phyloP scores from a whole-genome alignment of 139 green algal species.

The Zygnema circumcarinatum region DNA sequence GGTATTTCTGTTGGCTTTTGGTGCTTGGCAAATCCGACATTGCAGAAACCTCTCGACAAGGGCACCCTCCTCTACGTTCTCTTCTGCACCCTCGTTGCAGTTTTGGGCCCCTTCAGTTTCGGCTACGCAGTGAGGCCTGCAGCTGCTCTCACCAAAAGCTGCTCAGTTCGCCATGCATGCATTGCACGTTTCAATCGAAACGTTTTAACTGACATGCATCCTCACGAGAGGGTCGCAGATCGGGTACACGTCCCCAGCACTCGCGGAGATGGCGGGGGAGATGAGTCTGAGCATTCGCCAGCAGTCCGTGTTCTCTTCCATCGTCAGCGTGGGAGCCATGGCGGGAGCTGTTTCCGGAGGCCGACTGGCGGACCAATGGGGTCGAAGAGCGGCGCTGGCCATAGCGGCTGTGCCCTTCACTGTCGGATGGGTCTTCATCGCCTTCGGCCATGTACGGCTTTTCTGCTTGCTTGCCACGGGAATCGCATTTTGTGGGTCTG shows the following conservation, averaged over 20 bases:
- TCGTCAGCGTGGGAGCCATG: conserved; percentile 57
- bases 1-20: too few species aligned
- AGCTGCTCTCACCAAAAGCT: not conserved
- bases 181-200: not conserved
- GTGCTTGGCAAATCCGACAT: too few species aligned
- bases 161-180: not conserved
- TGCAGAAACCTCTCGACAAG: too few species aligned
- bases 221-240: conserved; percentile 7
- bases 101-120: conserved; percentile 11
- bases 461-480: conserved; percentile 13
- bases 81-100: not conserved
- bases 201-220: not conserved
- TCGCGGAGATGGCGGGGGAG: conserved; percentile 27
- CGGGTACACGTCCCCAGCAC: conserved; percentile 54
- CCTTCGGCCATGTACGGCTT: not conserved
- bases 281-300: conserved; percentile 9
- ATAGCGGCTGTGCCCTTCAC: conserved; percentile 14
- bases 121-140: not conserved
- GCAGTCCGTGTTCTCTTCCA: conserved; percentile 38
- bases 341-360: conserved; percentile 28
- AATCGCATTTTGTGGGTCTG: not conserved
- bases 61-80: not conserved
- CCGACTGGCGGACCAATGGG: conserved; percentile 30
- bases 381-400: conserved; percentile 17
- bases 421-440: conserved; percentile 30